Percentiles rank a stretch among this genome's conserved stretches.
These are phyloP conservation scores for Tetrahymena thermophila DNA, from an alignment of 73 alveolate species.

Conservation along the genomic window DNA sequence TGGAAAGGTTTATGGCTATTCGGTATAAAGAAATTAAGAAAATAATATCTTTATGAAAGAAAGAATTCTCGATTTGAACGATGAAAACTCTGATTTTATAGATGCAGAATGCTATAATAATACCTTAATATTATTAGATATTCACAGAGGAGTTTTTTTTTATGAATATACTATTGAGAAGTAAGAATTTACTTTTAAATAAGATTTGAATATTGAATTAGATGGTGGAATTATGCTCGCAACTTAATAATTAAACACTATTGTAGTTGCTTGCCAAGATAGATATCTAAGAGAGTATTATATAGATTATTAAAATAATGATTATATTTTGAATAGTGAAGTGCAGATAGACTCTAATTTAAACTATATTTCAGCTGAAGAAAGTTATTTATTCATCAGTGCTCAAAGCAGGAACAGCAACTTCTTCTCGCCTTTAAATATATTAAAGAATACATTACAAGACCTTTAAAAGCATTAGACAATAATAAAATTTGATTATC, in stretches of 20 bases:
- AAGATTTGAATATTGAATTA: neutral
- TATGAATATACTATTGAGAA: neutral
- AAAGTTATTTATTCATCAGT: neutral
- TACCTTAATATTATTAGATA: neutral
- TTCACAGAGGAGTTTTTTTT: neutral
- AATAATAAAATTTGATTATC: neutral
- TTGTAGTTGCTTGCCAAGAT: neutral
- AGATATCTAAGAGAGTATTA: neutral
- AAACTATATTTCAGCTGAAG: neutral
- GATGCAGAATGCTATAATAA: neutral
- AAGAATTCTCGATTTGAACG: neutral
- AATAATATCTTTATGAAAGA: neutral
- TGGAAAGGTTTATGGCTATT: neutral
- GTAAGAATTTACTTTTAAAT: neutral
- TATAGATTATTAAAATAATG: neutral
- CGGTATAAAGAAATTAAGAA: neutral
- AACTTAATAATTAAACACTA: neutral
- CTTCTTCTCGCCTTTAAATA: neutral
- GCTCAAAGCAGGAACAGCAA: neutral
- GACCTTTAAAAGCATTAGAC: neutral
- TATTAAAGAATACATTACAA: neutral
- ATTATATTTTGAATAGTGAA: neutral
- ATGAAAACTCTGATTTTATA: neutral
- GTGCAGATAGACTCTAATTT: neutral
- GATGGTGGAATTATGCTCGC: neutral